Percentiles rank a stretch among this genome's conserved stretches.
phyloP scores from a whole-genome alignment of 352 stramenopile species.

The Globisporangium lucens region DNA sequence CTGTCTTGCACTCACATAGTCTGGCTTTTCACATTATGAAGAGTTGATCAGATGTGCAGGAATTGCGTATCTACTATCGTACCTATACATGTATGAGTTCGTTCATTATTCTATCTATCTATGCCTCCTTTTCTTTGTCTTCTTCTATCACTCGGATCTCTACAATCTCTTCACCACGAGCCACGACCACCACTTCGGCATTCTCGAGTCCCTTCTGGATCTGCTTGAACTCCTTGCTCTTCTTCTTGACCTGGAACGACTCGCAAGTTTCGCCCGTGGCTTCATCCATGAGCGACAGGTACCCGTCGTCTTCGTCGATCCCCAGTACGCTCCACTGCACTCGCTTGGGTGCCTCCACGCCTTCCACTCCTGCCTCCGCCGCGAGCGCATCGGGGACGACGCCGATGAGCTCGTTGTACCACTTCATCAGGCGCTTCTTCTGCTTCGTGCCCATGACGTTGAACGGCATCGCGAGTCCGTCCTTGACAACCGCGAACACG shows the following conservation, averaged over 20 bases:
- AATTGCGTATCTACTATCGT: not conserved
- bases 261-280: slow-evolving; percentile 67
- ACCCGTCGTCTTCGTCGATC: slow-evolving; percentile 66
- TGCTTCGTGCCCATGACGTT: slow-evolving; percentile 78
- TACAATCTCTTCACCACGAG: slow-evolving; percentile 45
- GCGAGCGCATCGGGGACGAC: slow-evolving; percentile 40
- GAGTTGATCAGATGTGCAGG: not conserved
- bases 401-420: slow-evolving; percentile 81
- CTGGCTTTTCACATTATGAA: not conserved
- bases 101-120: not conserved
- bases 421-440: slow-evolving; percentile 81
- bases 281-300: slow-evolving; percentile 64
- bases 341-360: slow-evolving; percentile 7
- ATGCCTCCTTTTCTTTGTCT: slow-evolving; percentile 17
- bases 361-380: slow-evolving; percentile 21
- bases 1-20: not conserved
- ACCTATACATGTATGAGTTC: not conserved
- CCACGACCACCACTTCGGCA: slow-evolving; percentile 51
- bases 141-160: slow-evolving; percentile 38
- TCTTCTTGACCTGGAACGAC: slow-evolving; percentile 64
- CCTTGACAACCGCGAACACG: slow-evolving; percentile 69
- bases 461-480: slow-evolving; percentile 81
- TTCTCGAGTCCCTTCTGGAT: slow-evolving; percentile 67
- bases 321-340: slow-evolving; percentile 66
- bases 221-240: slow-evolving; percentile 62